Evolutionary conservation across 345 rosid genomes (phyloP), one percentile per base, ranked within the genome.

Genomic region (Mallotus nudiflorus): DNA sequence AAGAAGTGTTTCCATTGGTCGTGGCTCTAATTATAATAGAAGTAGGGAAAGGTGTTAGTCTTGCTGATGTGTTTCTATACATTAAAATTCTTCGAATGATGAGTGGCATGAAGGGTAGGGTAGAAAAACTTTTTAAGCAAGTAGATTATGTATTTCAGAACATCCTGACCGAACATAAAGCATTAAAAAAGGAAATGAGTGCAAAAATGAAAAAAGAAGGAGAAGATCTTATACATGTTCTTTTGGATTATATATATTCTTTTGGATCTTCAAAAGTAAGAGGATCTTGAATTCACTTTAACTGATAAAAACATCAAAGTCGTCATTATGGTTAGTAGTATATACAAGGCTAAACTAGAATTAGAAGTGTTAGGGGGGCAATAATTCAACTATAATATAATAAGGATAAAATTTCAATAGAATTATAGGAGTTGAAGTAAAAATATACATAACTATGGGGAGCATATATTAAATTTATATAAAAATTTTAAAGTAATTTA

Each of bases 241-340:
- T 68, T 28, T 58, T 68, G 54, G 44, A 57, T n/a, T 55, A 39
- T 56, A 0, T 54, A 68, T 29, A 54, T 68, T 18, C 72, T 68
- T 28, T 58, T 68, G 54, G 44, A 57, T 44, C 52, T 56, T 1
- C 29, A 56, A n/a, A 24, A 54, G 7, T 18, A 55, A 15, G 62
- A 20, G 12, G 5, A 16, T n/a, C 62, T 67, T 53, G 71, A 67
- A 24, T 37, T 67, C 46, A 46, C 71, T 24, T 35, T 67, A 9
- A 53, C 62, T 14, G 57, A 45, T 0, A 19, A 16, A 19, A 68
- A 33, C 53, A 68, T 68, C 40, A 68, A 68, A 57, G 72, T 53
- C 4, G 35, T 56, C 22, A 56, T 68, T 13, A 6, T 55, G 42
- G 72, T 68, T 3, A 55, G 61, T 67, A 2, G n/a, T 33, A 33